These are phyloP conservation scores for Mercurialis annua DNA, from an alignment of 345 rosid genomes.

Conservation along the genomic window DNA sequence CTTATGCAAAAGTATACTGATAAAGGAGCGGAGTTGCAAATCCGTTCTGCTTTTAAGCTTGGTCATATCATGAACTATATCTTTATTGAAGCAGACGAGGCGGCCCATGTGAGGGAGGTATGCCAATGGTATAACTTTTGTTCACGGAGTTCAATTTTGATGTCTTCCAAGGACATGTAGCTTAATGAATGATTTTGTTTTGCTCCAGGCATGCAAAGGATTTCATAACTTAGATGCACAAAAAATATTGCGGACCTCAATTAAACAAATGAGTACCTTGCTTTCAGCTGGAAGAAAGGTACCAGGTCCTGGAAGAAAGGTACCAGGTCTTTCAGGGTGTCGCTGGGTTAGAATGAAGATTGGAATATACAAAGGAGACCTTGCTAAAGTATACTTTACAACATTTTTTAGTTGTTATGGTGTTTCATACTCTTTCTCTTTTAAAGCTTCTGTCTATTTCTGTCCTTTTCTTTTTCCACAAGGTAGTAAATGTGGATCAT, in stretches of 20 bases:
- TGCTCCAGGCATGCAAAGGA: slow-evolving; percentile 84
- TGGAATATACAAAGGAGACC: slow-evolving; percentile 90
- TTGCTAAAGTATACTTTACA: slow-evolving; percentile 63
- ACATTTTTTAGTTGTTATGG: slow-evolving; percentile 15
- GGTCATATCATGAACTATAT: slow-evolving; percentile 91
- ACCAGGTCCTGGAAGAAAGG: too few relatives aligned
- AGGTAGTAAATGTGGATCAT: slow-evolving; percentile 97
- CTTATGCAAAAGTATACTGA: slow-evolving; percentile 93
- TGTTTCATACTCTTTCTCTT: not conserved
- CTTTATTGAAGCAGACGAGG: slow-evolving; percentile 88
- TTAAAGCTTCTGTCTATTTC: not conserved
- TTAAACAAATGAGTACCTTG: slow-evolving; percentile 97
- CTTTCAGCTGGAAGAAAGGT: slow-evolving; percentile 97
- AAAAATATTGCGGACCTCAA: slow-evolving; percentile 83
- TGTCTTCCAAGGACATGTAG: not conserved
- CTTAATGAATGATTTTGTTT: slow-evolving; percentile 2
- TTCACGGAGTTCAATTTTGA: not conserved
- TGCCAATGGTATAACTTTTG: slow-evolving; percentile 4
- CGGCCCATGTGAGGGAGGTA: slow-evolving; percentile 97
- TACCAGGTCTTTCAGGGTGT: slow-evolving; percentile 83
- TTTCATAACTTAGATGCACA: slow-evolving; percentile 66
- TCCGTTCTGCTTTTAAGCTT: slow-evolving; percentile 79
- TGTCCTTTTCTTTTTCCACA: slow-evolving; percentile 1
- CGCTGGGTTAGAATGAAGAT: slow-evolving; percentile 98
- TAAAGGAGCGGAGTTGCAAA: slow-evolving; percentile 80